A percentile compares a stretch with the other conserved stretches of the same genome.
Evolutionary conservation across 1,284 basidiomycete genomes (phyloP).

Genomic region (Porogramme epimiltina): DNA sequence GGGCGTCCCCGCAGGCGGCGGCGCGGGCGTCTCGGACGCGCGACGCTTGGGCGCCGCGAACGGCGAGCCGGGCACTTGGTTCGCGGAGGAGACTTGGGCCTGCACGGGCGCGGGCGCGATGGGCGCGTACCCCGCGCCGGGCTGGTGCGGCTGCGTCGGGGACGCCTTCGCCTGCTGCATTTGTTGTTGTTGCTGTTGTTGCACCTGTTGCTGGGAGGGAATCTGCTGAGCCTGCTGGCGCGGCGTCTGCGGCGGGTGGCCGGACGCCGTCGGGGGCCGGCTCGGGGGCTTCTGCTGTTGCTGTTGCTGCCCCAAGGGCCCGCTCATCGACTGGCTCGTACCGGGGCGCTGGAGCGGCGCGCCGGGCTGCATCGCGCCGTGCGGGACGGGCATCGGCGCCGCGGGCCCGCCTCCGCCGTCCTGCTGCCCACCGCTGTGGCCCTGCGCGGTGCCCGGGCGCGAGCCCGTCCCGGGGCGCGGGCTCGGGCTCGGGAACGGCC

Average conservation of each 20-base stretch:
- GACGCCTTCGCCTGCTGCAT: slow-evolving; percentile 22
- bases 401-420: slow-evolving; percentile 11
- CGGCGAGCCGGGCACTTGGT: slow-evolving; percentile 26
- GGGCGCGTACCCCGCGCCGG: slow-evolving; percentile 23
- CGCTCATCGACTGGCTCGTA: slow-evolving; percentile 23
- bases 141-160: slow-evolving; percentile 19
- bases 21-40: slow-evolving; percentile 23
- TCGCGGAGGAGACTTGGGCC: not conserved
- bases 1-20: slow-evolving; percentile 2
- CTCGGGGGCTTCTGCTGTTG: slow-evolving; percentile 21
- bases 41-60: slow-evolving; percentile 27
- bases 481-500: slow-evolving; percentile 13
- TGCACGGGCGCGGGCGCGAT: slow-evolving; percentile 29
- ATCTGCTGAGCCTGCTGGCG: slow-evolving; percentile 17
- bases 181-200: slow-evolving; percentile 27
- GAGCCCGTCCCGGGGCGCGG: slow-evolving; percentile 24
- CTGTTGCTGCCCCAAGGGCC: too few species aligned
- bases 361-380: slow-evolving; percentile 1
- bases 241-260: slow-evolving; percentile 16
- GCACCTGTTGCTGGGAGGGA: slow-evolving; percentile 19
- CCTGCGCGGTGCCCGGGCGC: slow-evolving; percentile 12
- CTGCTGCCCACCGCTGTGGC: slow-evolving; percentile 1
- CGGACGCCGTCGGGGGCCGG: slow-evolving; percentile 24
- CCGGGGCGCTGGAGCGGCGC: slow-evolving; percentile 18
- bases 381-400: slow-evolving; percentile 13